Base-by-base conservation (phyloP, 257 asterid species). In the Eustoma russellianum region DNA sequence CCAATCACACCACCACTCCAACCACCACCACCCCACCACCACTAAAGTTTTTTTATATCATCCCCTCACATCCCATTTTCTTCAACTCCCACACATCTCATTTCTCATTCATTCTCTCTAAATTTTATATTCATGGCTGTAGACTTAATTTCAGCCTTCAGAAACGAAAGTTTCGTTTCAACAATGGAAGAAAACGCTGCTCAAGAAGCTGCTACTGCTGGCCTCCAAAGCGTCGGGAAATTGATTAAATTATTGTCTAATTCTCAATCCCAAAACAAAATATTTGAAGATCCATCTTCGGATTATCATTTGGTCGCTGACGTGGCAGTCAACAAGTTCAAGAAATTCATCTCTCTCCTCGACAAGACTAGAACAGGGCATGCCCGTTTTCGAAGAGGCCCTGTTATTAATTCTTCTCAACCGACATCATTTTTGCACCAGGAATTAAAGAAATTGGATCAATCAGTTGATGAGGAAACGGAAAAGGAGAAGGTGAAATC, bases 381-480 rank as follows among this genome's bases (percentile, higher is more conserved):
- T 66, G 97, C 97, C 48, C 86, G 97, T 12, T 89, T 89, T 66
- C 86, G 96, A 5, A 80, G 86, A 16, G 94, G 97, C 13, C 97
- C 94, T 43, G 66, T 83, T 33, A 2, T 78, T 6, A 51, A 63
- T 7, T 61, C 64, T 1, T 50, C 69, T 60, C 17, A 48, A 14
- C 8, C 12, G 7, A 24, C 35, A 24, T 18, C 33, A 2, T 49
- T 14, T 46, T 9, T 17, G 7, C 5, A 19, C 68, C 65, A 49
- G 40, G 13, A 53, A 55, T 47, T 33, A 50, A 78, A 66, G 48
- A 16, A 10, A 6, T 60, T 11, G 52, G 63, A 18, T 65, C 72
- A 33, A 52, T 52, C 33, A 47, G 18, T 46, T 19, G 69, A 73
- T 14, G 46, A 77, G 17, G 41, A 73, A 47, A 48, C 60, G 5